Evolutionary conservation across 2,329 filamentous ascomycete species (phyloP).

Genomic region (Exophiala mesophila): DNA sequence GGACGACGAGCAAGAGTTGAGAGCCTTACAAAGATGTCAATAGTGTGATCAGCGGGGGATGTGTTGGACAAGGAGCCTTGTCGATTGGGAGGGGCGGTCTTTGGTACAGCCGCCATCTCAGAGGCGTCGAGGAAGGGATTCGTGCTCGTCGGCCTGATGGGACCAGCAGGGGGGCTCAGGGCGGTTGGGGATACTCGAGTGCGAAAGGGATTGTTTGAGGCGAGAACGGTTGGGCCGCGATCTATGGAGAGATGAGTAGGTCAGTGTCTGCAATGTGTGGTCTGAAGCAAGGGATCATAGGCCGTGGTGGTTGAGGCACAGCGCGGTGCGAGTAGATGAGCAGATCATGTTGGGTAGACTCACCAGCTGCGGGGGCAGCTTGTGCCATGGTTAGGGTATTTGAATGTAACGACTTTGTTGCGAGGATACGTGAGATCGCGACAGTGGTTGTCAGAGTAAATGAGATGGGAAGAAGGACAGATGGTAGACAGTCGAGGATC

Average conservation of each 20-base stretch:
- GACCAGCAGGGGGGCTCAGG: conserved; percentile 27
- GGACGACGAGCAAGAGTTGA: neutral
- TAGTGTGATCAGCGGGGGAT: conserved; percentile 5
- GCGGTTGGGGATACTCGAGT: conserved; percentile 38
- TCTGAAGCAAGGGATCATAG: too few relatives aligned
- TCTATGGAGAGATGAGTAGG: conserved; percentile 17
- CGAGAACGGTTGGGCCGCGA: conserved; percentile 24
- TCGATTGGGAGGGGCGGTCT: neutral
- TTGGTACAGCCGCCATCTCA: conserved; percentile 27
- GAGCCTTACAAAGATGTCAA: conserved; percentile 21
- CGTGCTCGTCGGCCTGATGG: conserved; percentile 50
- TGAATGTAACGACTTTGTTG: too few relatives aligned
- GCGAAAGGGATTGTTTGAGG: conserved; percentile 48
- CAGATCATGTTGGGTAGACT: conserved; percentile 4
- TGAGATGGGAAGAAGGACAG: neutral
- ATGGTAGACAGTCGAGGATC: neutral
- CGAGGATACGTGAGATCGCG: too few relatives aligned
- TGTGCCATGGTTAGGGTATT: conserved; percentile 16
- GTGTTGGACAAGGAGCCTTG: neutral
- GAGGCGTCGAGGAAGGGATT: conserved; percentile 58
- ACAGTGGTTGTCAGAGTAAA: too few relatives aligned
- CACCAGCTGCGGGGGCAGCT: conserved; percentile 15
- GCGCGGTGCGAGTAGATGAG: too few relatives aligned
- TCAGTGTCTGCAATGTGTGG: neutral
- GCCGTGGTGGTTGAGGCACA: too few relatives aligned